These are phyloP conservation scores for Rhizodiscina lignyota DNA, from an alignment of 495 filamentous ascomycete genomes.

Conservation along the genomic window DNA sequence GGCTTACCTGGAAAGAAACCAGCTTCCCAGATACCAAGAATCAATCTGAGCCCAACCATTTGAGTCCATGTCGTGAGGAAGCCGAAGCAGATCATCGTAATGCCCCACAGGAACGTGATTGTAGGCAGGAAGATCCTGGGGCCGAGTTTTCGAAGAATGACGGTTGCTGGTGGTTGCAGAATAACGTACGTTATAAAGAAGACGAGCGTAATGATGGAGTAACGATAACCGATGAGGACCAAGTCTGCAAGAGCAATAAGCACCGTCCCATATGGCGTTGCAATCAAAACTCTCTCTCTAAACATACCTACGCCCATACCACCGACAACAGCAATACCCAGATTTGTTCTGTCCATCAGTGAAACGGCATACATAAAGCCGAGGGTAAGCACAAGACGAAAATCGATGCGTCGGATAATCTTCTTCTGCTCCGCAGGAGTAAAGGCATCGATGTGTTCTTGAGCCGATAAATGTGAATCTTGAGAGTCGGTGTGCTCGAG, in stretches of 20 bases:
- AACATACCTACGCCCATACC: no score
- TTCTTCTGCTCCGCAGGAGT: constrained; percentile 18
- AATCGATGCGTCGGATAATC: constrained; percentile 44
- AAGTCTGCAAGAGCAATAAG: no score
- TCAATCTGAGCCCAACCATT: constrained; percentile 3
- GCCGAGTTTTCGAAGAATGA: constrained; percentile 2
- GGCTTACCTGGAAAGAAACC: constrained; percentile 6
- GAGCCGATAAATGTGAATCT: no score
- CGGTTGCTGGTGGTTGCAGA: constrained; percentile 4
- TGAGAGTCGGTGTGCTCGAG: no score
- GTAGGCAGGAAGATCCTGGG: constrained; percentile 4
- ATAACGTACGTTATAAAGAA: constrained; percentile 10
- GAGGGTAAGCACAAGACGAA: constrained; percentile 43
- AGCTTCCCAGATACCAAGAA: constrained; percentile 7
- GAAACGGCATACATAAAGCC: constrained; percentile 49
- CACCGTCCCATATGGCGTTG: no score
- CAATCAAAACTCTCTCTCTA: no score
- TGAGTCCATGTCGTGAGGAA: constrained; percentile 7
- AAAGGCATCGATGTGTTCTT: no score
- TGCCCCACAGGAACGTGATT: constrained; percentile 4
- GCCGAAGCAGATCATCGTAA: constrained; percentile 7
- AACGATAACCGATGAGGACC: constrained; percentile 8
- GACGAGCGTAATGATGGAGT: constrained; percentile 37
- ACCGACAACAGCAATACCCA: constrained; percentile 44
- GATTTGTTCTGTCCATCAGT: constrained; percentile 54